Evolutionary conservation across 2,329 filamentous ascomycete species (phyloP), one percentile per base, ranked within the genome.

Genomic region (Chaetomiaceae sp.): DNA sequence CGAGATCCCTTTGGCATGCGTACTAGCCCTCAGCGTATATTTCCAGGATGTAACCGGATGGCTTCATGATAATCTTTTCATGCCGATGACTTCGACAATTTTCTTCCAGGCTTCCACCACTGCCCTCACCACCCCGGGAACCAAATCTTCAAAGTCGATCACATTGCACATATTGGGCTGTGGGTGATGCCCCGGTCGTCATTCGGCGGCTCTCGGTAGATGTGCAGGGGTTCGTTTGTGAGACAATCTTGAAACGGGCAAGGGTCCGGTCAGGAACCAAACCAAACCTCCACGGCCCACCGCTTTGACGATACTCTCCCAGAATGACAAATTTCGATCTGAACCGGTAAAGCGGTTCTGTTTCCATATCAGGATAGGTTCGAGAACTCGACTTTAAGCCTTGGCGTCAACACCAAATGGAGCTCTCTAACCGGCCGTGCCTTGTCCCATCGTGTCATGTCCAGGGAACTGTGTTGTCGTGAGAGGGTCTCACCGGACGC

Each of bases 241-340:
- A 58, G 56, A 58, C 56, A 53, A 34, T 41, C 40, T 50, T 58
- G 56, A 58, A 58, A 58, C 56, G 14, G 37, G 29, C 33, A 20
- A 36, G 34, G 32, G 34, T 47, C 13, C 29, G 9, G 36, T 20
- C 18, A 16, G 34, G 33, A 21, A 23, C 23, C 45, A 29, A 20
- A 46, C 20, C 48, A n/a, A n/a, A n/a, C n/a, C n/a, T n/a, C n/a
- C n/a, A 29, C 32, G 33, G n/a, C 48, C 54, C 44, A 45, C 51
- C 43, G 44, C 51, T 52, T 48, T 34, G 48, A 50, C 51, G 29
- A 32, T 20, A 27, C n/a, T 42, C 20, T 20, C 18, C 25, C 16
- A 30, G n/a, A 46, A 51, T 54, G 54, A 58, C 54, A 52, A 58
- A 58, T 57, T 48, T 18, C n/a, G 9, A 7, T 30, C 4, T 18